A percentile compares a stretch with the other conserved stretches of the same genome.
These are phyloP conservation scores for Cryptosporidium parvum DNA, from an alignment of 169 alveolate genomes.

Conservation along the genomic window DNA sequence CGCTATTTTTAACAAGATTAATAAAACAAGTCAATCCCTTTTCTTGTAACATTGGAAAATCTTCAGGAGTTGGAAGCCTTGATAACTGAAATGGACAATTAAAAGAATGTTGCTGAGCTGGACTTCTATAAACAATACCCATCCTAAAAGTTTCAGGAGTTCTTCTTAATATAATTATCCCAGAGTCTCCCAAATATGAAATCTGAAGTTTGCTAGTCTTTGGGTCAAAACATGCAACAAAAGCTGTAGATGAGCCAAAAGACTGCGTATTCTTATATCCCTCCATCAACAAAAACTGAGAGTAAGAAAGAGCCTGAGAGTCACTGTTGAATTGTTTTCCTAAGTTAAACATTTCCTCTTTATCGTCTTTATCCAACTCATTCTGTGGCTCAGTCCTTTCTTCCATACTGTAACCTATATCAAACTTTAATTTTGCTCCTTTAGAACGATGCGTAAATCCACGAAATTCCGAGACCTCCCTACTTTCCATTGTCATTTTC, in stretches of 20 bases:
- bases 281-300: constrained; percentile 59
- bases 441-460: not conserved
- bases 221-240: constrained; percentile 77
- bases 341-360: not conserved
- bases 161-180: constrained; percentile 77
- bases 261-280: constrained; percentile 72
- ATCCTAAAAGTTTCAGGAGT: constrained; percentile 77
- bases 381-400: not conserved
- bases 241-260: constrained; percentile 80
- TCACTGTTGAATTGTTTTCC: not conserved
- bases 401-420: not conserved
- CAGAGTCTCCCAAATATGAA: constrained; percentile 83
- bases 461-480: not conserved
- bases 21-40: constrained; percentile 79
- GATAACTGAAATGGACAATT: constrained; percentile 86
- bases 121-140: constrained; percentile 78
- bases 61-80: constrained; percentile 80
- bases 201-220: constrained; percentile 46
- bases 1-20: constrained; percentile 75
- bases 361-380: not conserved
- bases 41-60: constrained; percentile 74
- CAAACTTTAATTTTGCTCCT: constrained; percentile 1
- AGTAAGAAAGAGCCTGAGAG: not conserved
- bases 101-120: constrained; percentile 86
- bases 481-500: not conserved